Evolutionary conservation across 2,329 filamentous ascomycete genomes (phyloP).

Genomic region (Clonostachys byssicola): DNA sequence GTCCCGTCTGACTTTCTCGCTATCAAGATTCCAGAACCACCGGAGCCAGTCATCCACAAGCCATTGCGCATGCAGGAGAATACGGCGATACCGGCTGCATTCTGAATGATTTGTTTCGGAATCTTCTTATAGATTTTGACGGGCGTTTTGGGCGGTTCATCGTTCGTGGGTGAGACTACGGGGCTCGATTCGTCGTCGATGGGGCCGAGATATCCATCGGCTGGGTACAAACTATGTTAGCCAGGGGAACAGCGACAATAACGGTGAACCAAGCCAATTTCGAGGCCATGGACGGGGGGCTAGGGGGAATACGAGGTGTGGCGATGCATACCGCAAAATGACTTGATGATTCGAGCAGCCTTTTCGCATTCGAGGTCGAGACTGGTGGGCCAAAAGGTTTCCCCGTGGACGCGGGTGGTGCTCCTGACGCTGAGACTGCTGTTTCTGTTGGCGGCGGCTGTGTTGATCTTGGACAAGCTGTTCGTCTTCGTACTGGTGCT

Average conservation of each 20-base stretch:
- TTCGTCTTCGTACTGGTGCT: conserved; percentile 10
- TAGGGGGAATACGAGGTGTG: neutral
- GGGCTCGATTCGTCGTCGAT: conserved; percentile 26
- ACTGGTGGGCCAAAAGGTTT: conserved; percentile 81
- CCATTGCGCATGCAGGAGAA: conserved; percentile 96
- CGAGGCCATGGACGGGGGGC: neutral
- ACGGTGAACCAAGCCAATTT: neutral
- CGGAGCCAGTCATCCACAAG: conserved; percentile 85
- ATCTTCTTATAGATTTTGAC: conserved; percentile 71
- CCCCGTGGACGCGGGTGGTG: conserved; percentile 30
- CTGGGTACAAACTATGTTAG: conserved; percentile 23
- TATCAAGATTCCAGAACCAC: conserved; percentile 83
- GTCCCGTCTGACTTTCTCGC: conserved; percentile 79
- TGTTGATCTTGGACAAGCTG: conserved; percentile 23
- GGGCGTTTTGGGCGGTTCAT: conserved; percentile 38
- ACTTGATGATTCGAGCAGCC: conserved; percentile 81
- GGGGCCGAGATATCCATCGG: conserved; percentile 51
- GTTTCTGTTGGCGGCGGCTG: conserved; percentile 15
- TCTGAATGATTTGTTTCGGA: conserved; percentile 77
- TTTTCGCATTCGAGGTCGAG: conserved; percentile 90
- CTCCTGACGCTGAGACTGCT: conserved; percentile 1
- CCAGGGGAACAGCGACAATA: conserved; percentile 1
- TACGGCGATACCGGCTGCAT: conserved; percentile 85
- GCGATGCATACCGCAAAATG: conserved; percentile 69
- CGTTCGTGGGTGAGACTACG: conserved; percentile 14